phyloP scores from a whole-genome alignment of 2,329 filamentous ascomycete genomes.

The Shiraia bambusicola region DNA sequence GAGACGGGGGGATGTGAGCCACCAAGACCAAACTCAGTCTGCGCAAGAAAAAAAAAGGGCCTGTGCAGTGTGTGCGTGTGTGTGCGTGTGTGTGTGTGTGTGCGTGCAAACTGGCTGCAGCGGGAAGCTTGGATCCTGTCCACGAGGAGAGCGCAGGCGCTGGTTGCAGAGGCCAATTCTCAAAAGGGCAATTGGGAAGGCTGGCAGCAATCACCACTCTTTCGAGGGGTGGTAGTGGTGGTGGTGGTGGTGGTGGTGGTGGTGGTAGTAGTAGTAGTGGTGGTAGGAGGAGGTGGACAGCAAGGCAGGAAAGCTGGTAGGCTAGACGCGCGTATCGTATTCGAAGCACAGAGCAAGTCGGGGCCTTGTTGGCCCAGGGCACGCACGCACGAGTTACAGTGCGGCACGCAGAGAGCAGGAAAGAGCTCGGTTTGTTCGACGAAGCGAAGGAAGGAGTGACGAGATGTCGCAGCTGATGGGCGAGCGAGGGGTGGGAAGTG shows the following conservation, averaged over 20 bases:
- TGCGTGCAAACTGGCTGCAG: slow-evolving; percentile 3
- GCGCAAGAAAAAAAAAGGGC: slow-evolving; percentile 17
- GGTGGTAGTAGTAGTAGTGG: not conserved
- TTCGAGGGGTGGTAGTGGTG: not conserved
- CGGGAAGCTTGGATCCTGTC: slow-evolving; percentile 27
- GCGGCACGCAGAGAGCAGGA: slow-evolving; percentile 12
- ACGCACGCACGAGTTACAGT: too few relatives aligned
- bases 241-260: too few relatives aligned
- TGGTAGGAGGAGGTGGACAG: not conserved
- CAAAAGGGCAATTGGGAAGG: not conserved
- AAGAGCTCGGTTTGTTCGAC: slow-evolving; percentile 11
- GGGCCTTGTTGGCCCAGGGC: too few relatives aligned
- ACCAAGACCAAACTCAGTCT: slow-evolving; percentile 34
- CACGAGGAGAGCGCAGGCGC: slow-evolving; percentile 19
- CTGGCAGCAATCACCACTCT: not conserved
- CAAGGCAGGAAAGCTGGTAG: slow-evolving; percentile 1
- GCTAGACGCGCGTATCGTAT: slow-evolving; percentile 2
- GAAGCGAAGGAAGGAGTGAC: slow-evolving; percentile 31
- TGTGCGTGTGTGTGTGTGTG: too few relatives aligned
- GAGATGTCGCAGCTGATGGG: slow-evolving; percentile 12
- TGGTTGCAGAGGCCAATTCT: not conserved
- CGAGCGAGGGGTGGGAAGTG: slow-evolving; percentile 12
- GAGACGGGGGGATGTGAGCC: slow-evolving; percentile 38
- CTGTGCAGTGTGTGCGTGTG: slow-evolving; percentile 27
- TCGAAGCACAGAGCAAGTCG: slow-evolving; percentile 9